Evolutionary conservation across 2,329 filamentous ascomycete genomes (phyloP).

Genomic region (Zymoseptoria pseudotritici): DNA sequence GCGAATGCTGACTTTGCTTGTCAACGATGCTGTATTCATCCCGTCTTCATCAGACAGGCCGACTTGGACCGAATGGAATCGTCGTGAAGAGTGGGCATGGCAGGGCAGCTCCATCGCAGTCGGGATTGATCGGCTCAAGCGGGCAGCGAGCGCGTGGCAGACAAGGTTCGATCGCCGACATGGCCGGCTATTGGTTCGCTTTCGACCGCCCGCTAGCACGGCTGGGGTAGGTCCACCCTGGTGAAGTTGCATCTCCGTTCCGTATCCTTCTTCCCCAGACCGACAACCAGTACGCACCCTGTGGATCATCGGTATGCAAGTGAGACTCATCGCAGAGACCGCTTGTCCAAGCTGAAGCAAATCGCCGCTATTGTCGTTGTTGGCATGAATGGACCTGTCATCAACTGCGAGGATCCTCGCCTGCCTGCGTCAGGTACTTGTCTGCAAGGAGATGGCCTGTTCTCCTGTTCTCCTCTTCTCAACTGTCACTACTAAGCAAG

Average conservation of each 20-base stretch:
- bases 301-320: not conserved
- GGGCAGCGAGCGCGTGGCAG: not conserved
- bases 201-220: not conserved
- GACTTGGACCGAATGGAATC: too few relatives aligned
- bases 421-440: not conserved
- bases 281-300: not conserved
- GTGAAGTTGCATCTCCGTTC: not conserved
- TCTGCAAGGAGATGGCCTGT: not conserved
- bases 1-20: not conserved
- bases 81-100: not conserved
- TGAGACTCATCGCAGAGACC: not conserved
- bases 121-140: too few relatives aligned
- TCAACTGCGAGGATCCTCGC: not conserved
- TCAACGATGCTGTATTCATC: not conserved
- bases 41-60: not conserved
- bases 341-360: not conserved
- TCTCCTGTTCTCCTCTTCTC: not conserved
- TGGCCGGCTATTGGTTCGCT: not conserved
- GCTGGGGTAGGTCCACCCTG: not conserved
- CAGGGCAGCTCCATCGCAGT: not conserved
- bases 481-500: not conserved
- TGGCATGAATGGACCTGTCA: not conserved
- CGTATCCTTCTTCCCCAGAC: not conserved
- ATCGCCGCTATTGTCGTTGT: not conserved
- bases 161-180: not conserved